Base-by-base conservation (phyloP, 306 rosid genomes). In the Astragalus glycyphyllos region DNA sequence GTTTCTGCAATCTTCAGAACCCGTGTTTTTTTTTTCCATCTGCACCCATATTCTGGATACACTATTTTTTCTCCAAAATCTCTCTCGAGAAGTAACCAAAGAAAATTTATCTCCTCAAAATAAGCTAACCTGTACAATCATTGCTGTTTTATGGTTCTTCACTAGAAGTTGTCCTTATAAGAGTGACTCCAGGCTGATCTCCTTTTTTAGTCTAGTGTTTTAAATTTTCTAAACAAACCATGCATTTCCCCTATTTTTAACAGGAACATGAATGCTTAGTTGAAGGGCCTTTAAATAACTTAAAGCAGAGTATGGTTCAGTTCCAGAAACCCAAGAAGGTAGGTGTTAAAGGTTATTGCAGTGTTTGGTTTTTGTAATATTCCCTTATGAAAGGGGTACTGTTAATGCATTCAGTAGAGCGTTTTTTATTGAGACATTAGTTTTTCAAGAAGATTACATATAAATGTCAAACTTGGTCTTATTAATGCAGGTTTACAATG, bases 271-370 rank as follows among this genome's bases (percentile, higher is more conserved):
- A 95, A 79, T 95, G 99, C 84, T 88, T 95, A 91, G 99, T 95
- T 63, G 99, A 95, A 80, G 99, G 99, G 47, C 99, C 99, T 7
- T 73, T 95, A 60, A 95, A 89, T 82, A 95, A 95, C 80, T 80
- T 95, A 85, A 95, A 95, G 80, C 99, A 91, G 84, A 95, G 99
- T 79, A 89, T 95, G 99, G 97, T 95, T 77, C 99, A 95, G 68
- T 95, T 95, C 80, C 99, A 90, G 80, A 95, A 95, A 81, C 99
- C 99, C 42, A 95, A 95, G 77, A 95, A 95, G 99, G 99, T 95
- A 65, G 61, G 69, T 41, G 23, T 23, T 40, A 58, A 49, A 60
- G 71, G 41, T 38, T 40, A 40, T 76, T 47, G 23, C 26, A 17
- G 34, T 26, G 8, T 50, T 58, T 73, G 45, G 14, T 42, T 63